Percentiles rank a stretch among this genome's conserved stretches.
These are phyloP conservation scores for Apiospora rasikravindrae DNA, from an alignment of 2,329 filamentous ascomycete genomes.

Conservation along the genomic window DNA sequence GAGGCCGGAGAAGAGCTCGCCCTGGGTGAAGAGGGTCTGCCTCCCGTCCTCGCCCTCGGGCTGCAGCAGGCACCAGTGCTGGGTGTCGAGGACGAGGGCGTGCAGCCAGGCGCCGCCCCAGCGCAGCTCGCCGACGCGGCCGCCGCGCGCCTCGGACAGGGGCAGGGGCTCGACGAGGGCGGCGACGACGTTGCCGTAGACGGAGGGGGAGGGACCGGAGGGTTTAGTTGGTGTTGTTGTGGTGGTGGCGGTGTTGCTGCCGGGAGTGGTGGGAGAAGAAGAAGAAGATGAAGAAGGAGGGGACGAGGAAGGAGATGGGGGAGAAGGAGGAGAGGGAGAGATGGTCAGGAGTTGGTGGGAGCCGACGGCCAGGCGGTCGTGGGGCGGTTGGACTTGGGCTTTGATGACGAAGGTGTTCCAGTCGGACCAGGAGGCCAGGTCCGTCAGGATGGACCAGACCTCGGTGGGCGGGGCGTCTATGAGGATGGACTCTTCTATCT, in stretches of 20 bases:
- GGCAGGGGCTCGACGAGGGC: not conserved
- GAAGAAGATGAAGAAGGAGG: too few species aligned
- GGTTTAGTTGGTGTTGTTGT: not conserved
- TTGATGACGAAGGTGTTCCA: conserved; percentile 8
- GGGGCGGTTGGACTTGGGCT: not conserved
- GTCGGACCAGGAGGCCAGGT: not conserved
- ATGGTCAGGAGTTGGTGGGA: not conserved
- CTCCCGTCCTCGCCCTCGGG: not conserved
- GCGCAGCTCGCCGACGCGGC: not conserved
- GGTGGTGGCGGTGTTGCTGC: not conserved
- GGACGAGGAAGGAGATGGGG: too few species aligned
- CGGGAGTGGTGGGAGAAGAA: too few species aligned
- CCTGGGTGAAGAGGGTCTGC: not conserved
- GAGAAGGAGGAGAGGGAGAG: too few species aligned
- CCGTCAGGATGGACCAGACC: not conserved
- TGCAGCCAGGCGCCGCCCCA: not conserved
- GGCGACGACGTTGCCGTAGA: not conserved
- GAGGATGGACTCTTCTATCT: conserved; percentile 6
- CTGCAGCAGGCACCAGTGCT: not conserved
- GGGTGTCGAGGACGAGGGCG: not conserved
- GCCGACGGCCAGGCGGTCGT: not conserved
- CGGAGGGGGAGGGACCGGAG: not conserved
- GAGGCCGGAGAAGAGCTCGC: not conserved
- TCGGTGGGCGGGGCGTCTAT: not conserved
- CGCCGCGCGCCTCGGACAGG: not conserved